Evolutionary conservation across 805 yeast species (phyloP).

Genomic region (Pichia cephalocereana): DNA sequence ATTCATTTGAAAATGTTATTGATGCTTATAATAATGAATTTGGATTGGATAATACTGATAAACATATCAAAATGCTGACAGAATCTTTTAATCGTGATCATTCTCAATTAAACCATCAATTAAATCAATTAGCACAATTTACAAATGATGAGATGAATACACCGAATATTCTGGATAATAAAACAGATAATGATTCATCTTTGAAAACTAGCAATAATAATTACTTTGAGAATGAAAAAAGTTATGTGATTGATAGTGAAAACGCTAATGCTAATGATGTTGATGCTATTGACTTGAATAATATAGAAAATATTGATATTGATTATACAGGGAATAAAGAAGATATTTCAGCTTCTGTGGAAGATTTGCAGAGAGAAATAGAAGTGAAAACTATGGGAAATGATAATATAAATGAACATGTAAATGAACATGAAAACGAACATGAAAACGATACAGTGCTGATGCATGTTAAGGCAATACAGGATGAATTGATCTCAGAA

Average conservation of each 20-base stretch:
- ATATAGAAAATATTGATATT: background rate
- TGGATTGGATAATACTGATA: background rate
- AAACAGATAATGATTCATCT: conserved; percentile 5
- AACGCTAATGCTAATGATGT: background rate
- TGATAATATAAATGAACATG: too few relatives aligned
- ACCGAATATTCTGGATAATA: conserved; percentile 1
- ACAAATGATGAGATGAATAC: background rate
- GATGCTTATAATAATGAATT: background rate
- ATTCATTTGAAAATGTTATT: background rate
- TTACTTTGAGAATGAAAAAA: background rate
- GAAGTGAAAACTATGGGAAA: too few relatives aligned
- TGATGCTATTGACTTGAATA: background rate
- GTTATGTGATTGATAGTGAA: background rate
- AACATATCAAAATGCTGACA: background rate
- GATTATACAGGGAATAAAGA: too few relatives aligned
- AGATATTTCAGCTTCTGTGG: too few relatives aligned
- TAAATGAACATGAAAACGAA: background rate
- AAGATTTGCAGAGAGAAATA: too few relatives aligned
- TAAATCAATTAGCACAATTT: conserved; percentile 17
- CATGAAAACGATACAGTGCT: conserved; percentile 6
- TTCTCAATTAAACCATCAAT: conserved; percentile 24
- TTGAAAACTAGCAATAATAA: background rate
- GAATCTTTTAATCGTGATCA: conserved; percentile 17
- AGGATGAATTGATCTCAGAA: background rate
- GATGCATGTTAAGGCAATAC: conserved; percentile 6